Base-by-base conservation (phyloP, 306 rosid genomes). In the Hippophae tibetana region DNA sequence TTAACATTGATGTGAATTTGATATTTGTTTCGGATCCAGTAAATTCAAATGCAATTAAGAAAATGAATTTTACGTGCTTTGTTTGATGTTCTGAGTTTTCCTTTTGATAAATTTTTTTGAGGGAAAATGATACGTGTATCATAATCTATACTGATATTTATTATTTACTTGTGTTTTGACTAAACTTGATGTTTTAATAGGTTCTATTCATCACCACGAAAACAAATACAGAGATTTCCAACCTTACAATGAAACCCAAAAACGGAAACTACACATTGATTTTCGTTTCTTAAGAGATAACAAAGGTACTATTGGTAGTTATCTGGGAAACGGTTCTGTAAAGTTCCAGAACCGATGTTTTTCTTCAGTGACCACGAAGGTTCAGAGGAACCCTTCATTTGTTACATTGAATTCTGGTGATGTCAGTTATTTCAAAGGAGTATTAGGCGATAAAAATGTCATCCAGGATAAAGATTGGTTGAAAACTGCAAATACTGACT, bases 381-480 rank as follows among this genome's bases (percentile, higher is more conserved):
- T 79, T 62, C 76, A 78, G 61, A 85, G 96, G 75, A 18, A 74
- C 58, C 64, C 83, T 49, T 52, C 70, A 31, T 90, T 81, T 76
- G 81, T 84, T n/a, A 62, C 66, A 6, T 74, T 87, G 66, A 85
- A 81, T 62, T 77, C 79, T 40, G 84, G 83, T 53, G 96, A 90
- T 63, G 73, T 90, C 62, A 76, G 54, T 58, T 73, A 68, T 78
- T 90, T 90, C 14, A 69, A 86, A 68, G 87, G 70, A 46, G 26
- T 90, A 53, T 61, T 90, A 60, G 98, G 96, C 13, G 77, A 65
- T 52, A 90, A 87, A 70, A 83, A 71, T 76, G 98, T 87, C 12
- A 61, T 90, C 40, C 86, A 78, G 73, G 96, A 90, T 63, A 86
- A 87, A 63, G 96, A 90, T 50, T 69, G 79, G 87, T 84, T 90